A percentile compares a stretch with the other conserved stretches of the same genome.
These are phyloP conservation scores for Kuraishia hungarica DNA, from an alignment of 805 yeast genomes.

Conservation along the genomic window DNA sequence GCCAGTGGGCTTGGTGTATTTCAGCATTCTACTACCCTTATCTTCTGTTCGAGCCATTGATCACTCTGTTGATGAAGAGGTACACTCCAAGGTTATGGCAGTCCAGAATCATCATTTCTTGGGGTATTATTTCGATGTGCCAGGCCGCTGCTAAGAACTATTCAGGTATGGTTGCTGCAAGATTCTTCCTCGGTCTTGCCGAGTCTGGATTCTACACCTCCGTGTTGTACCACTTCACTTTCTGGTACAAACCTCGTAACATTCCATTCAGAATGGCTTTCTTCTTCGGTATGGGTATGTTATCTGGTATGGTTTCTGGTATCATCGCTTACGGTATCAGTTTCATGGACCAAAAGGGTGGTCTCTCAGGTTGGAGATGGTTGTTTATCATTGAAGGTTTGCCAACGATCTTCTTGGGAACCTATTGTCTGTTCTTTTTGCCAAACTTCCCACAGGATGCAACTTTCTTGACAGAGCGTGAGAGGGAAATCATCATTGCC, in stretches of 20 bases:
- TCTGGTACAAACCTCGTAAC: slow-evolving; percentile 16
- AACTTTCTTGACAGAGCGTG: slow-evolving; percentile 18
- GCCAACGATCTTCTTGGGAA: slow-evolving; percentile 4
- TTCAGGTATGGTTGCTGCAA: slow-evolving; percentile 34
- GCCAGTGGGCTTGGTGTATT: not conserved
- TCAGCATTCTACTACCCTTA: not conserved
- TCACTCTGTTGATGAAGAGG: not conserved
- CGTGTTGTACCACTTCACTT: slow-evolving; percentile 13
- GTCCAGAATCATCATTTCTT: slow-evolving; percentile 22
- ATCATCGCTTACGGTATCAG: slow-evolving; percentile 15
- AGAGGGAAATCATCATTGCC: slow-evolving; percentile 6
- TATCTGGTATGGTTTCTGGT: slow-evolving; percentile 16
- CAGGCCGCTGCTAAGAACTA: slow-evolving; percentile 36
- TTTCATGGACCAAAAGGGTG: slow-evolving; percentile 17
- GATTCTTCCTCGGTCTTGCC: slow-evolving; percentile 44
- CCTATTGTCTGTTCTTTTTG: slow-evolving; percentile 14
- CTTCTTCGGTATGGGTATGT: slow-evolving; percentile 14
- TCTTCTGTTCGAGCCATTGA: not conserved
- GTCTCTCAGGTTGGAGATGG: slow-evolving; percentile 29
- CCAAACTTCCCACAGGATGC: slow-evolving; percentile 20
- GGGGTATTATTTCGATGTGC: slow-evolving; percentile 39
- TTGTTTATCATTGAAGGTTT: slow-evolving; percentile 28
- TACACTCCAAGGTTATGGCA: not conserved
- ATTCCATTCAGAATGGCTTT: slow-evolving; percentile 15
- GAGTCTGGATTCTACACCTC: slow-evolving; percentile 22